These are phyloP conservation scores for Papiliotrema nemorosa DNA, from an alignment of 1,284 basidiomycete species.

Conservation along the genomic window DNA sequence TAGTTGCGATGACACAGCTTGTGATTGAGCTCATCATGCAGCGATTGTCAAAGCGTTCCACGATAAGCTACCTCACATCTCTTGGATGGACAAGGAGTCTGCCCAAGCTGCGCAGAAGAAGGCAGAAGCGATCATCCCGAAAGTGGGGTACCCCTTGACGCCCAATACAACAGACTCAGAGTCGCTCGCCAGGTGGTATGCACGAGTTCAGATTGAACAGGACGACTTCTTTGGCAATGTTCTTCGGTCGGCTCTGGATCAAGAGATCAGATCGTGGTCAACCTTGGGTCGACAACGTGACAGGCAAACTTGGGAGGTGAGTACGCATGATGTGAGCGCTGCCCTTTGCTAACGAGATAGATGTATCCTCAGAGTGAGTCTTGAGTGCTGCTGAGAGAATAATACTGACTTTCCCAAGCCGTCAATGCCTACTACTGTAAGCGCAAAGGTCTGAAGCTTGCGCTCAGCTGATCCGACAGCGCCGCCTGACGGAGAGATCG, in stretches of 20 bases:
- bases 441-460: conserved; percentile 8
- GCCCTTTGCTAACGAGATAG: conserved; percentile 25
- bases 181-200: conserved; percentile 73
- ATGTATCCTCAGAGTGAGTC: conserved; percentile 52
- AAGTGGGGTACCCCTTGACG: conserved; percentile 66
- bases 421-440: conserved; percentile 49
- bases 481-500: conserved; percentile 61
- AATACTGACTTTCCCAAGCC: conserved; percentile 12
- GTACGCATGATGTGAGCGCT: not conserved
- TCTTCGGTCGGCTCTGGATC: conserved; percentile 33
- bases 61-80: conserved; percentile 66
- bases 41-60: conserved; percentile 84
- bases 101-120: conserved; percentile 80
- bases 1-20: not conserved
- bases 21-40: conserved; percentile 22
- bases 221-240: conserved; percentile 79
- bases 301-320: conserved; percentile 81
- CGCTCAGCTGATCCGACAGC: conserved; percentile 21
- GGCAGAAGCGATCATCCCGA: conserved; percentile 50
- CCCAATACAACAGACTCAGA: conserved; percentile 74
- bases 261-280: conserved; percentile 61
- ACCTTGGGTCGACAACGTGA: conserved; percentile 71
- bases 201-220: conserved; percentile 61
- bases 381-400: not conserved
- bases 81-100: conserved; percentile 90